phyloP scores from a whole-genome alignment of 2,329 filamentous ascomycete species.

The Magnaporthiopsis incrustans region DNA sequence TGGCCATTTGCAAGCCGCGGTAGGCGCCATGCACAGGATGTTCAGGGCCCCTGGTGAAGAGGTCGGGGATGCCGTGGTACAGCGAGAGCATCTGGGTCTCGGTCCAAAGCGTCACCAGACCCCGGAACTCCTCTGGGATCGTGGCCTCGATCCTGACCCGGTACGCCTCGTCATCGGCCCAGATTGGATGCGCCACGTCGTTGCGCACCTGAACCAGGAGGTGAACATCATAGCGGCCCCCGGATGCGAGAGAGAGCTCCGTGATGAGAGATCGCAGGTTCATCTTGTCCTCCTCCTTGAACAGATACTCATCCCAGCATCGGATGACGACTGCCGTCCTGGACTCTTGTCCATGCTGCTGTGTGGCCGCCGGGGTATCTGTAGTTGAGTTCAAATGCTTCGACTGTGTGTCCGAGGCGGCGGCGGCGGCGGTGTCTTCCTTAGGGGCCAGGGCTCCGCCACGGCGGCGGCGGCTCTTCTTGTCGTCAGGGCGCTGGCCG shows the following conservation, averaged over 20 bases:
- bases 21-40: conserved; percentile 88
- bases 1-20: conserved; percentile 84
- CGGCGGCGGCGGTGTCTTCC: conserved; percentile 8
- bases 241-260: conserved; percentile 72
- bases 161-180: conserved; percentile 66
- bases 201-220: conserved; percentile 78
- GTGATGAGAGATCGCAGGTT: conserved; percentile 77
- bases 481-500: conserved; percentile 22
- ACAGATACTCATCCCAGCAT: conserved; percentile 73
- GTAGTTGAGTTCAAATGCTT: conserved; percentile 10
- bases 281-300: conserved; percentile 71
- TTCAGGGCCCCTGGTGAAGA: conserved; percentile 55
- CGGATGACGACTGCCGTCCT: conserved; percentile 75
- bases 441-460: conserved; percentile 6
- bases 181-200: conserved; percentile 66
- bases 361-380: background rate
- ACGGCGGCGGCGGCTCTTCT: conserved; percentile 11
- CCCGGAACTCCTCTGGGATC: conserved; percentile 77
- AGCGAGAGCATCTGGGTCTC: conserved; percentile 86
- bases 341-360: conserved; percentile 23
- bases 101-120: conserved; percentile 86
- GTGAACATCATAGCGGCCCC: conserved; percentile 80
- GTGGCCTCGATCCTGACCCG: conserved; percentile 57
- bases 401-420: background rate
- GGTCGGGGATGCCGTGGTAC: conserved; percentile 80